Percentiles rank a stretch among this genome's conserved stretches.
phyloP scores from a whole-genome alignment of 108 stramenopile species.

The Cyclotella choctawhatcheeana region DNA sequence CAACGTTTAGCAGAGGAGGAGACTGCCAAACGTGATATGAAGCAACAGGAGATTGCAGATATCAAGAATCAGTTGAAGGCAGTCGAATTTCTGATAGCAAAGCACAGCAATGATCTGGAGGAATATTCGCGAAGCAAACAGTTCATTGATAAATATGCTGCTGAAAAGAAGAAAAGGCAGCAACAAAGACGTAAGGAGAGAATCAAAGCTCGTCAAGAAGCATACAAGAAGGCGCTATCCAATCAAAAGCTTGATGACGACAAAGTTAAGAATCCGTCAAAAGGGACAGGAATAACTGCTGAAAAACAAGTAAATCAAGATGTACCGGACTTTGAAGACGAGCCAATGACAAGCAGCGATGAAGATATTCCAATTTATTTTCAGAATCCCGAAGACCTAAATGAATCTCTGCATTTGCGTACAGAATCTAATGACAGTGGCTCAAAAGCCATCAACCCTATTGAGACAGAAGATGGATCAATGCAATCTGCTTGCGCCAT shows the following conservation, averaged over 20 bases:
- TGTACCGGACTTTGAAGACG: slow-evolving; percentile 21
- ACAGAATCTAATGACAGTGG: too few species aligned
- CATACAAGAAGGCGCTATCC: not conserved
- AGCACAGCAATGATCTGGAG: not conserved
- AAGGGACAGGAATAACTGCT: not conserved
- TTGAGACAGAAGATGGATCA: not conserved
- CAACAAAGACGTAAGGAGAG: slow-evolving; percentile 4
- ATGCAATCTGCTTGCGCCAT: too few species aligned
- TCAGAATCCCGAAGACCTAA: slow-evolving; percentile 2
- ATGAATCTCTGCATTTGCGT: not conserved
- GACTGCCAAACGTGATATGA: slow-evolving; percentile 1
- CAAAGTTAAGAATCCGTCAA: not conserved
- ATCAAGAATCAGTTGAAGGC: slow-evolving; percentile 2
- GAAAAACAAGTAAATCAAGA: not conserved
- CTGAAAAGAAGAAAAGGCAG: slow-evolving; percentile 16
- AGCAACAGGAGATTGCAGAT: slow-evolving; percentile 8
- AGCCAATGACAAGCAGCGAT: slow-evolving; percentile 21
- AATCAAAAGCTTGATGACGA: not conserved
- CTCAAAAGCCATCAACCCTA: too few species aligned
- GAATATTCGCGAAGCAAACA: not conserved
- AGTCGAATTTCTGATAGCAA: not conserved
- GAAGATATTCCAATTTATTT: slow-evolving; percentile 20
- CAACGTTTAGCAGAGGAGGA: not conserved
- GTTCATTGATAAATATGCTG: slow-evolving; percentile 5
- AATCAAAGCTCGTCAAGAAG: slow-evolving; percentile 17